These are phyloP conservation scores for Ceratobasidium sp. DNA, from an alignment of 1,284 basidiomycete genomes.

Conservation along the genomic window DNA sequence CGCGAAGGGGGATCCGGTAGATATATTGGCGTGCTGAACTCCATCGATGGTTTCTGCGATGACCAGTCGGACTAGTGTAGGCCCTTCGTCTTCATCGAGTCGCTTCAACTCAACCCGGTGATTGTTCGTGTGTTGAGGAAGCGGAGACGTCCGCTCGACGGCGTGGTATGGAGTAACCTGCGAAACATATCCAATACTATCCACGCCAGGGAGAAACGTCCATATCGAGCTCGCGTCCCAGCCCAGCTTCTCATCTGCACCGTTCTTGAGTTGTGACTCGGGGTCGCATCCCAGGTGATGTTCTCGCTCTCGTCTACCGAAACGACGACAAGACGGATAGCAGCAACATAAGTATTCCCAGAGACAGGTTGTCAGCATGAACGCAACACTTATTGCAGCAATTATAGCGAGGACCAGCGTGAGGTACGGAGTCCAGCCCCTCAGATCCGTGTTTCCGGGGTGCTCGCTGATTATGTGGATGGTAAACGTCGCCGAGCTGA, in stretches of 20 bases:
- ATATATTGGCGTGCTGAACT: constrained; percentile 13
- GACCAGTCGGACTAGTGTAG: background rate
- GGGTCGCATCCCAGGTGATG: no score
- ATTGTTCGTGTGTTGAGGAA: background rate
- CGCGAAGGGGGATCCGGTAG: background rate
- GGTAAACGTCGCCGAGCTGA: constrained; percentile 14
- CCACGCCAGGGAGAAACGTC: no score
- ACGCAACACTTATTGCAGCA: constrained; percentile 8
- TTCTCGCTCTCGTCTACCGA: no score
- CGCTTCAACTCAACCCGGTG: no score
- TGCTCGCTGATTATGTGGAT: constrained; percentile 13
- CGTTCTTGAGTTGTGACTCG: no score
- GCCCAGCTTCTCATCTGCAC: no score
- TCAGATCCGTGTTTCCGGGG: constrained; percentile 3
- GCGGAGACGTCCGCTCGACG: background rate
- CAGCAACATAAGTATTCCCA: constrained; percentile 27
- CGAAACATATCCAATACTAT: background rate
- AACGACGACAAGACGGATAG: no score
- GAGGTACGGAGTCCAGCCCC: constrained; percentile 33
- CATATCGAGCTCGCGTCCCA: no score
- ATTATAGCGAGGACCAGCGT: constrained; percentile 4
- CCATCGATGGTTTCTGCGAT: background rate
- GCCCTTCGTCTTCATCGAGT: no score
- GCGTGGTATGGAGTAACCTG: constrained; percentile 32
- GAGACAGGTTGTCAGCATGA: constrained; percentile 18